Conservation (phyloP, 225 moss, liverwort and hornwort species). For the Antitrichia curtipendula region DNA sequence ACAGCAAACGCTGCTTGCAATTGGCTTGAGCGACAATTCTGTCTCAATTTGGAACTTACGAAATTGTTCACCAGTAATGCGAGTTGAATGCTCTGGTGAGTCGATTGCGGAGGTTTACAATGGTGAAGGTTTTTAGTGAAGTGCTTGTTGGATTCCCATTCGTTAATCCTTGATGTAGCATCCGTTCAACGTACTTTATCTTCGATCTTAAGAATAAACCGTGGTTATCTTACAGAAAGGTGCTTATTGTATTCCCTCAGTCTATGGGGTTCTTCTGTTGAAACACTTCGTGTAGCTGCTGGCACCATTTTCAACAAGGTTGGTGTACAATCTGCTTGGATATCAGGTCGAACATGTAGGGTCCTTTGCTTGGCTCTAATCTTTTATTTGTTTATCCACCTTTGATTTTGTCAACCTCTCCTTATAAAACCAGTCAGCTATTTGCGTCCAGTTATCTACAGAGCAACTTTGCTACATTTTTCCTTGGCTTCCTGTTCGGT, state of each 20-base stretch:
- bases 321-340: not conserved
- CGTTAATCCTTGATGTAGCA: not conserved
- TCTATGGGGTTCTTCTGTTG: conserved; percentile 72
- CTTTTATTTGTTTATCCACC: not conserved
- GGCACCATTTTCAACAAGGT: conserved; percentile 98
- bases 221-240: conserved; percentile 40
- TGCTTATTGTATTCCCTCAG: conserved; percentile 91
- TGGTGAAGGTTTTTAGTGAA: not conserved
- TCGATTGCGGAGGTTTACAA: not conserved
- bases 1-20: conserved; percentile 37
- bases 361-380: not conserved
- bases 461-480: not conserved
- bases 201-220: not conserved
- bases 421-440: not conserved
- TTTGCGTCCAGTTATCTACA: not conserved
- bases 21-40: conserved; percentile 87
- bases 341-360: not conserved
- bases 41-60: conserved; percentile 56
- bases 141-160: not conserved
- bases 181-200: not conserved
- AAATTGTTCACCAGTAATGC: conserved; percentile 21
- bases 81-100: conserved; percentile 80
- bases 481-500: not conserved
- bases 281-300: conserved; percentile 55
- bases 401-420: not conserved